A percentile compares a stretch with the other conserved stretches of the same genome.
Evolutionary conservation across 2,329 filamentous ascomycete species (phyloP).

Genomic region (Cordyceps militaris): DNA sequence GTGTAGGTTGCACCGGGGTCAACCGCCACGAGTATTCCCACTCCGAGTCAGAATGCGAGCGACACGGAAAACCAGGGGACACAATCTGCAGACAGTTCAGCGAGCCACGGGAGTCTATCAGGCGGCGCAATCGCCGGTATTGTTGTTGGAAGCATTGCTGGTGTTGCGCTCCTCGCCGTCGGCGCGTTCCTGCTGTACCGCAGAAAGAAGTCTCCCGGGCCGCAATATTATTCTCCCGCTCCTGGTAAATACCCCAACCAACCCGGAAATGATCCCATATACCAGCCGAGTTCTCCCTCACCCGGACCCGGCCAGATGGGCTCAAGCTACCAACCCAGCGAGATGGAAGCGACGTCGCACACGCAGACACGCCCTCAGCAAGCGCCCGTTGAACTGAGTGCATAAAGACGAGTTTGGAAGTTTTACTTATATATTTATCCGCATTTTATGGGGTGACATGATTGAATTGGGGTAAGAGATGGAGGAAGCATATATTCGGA

Average conservation of each 20-base stretch:
- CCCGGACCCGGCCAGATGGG: not conserved
- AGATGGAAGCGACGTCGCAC: slow-evolving; percentile 1
- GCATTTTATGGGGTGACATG: not conserved
- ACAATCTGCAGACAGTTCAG: not conserved
- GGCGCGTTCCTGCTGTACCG: slow-evolving; percentile 12
- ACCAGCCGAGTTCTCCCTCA: not conserved
- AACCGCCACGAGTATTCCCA: slow-evolving; percentile 1
- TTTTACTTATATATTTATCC: not conserved
- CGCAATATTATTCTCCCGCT: not conserved
- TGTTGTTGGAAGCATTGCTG: slow-evolving; percentile 7
- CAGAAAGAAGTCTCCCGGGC: not conserved
- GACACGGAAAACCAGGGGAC: slow-evolving; percentile 2
- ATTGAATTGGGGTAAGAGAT: not conserved
- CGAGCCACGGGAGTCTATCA: not conserved
- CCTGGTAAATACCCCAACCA: not conserved
- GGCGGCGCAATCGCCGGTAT: slow-evolving; percentile 14
- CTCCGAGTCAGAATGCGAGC: not conserved
- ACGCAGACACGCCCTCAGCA: not conserved
- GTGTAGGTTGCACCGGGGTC: slow-evolving; percentile 3
- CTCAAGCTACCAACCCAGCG: not conserved
- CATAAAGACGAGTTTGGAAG: not conserved
- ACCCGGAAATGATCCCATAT: not conserved
- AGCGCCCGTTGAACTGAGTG: not conserved
- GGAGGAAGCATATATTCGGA: not conserved
- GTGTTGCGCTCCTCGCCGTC: not conserved